Evolutionary conservation across 257 asterid genomes (phyloP), one percentile per base, ranked within the genome.

Genomic region (Avicennia marina): DNA sequence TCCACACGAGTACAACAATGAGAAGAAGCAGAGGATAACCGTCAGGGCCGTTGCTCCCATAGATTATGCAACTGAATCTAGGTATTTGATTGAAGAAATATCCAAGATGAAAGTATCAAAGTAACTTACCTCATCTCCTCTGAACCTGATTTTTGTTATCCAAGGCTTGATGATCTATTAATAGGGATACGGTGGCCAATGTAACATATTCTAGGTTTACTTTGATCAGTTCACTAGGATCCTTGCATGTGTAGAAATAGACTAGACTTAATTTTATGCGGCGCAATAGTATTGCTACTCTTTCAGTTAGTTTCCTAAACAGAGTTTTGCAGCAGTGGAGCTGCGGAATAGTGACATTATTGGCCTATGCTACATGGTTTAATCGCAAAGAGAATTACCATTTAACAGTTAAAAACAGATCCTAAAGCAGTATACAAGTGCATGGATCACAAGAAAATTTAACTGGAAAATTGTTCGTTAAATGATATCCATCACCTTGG

Each of bases 1-100:
- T 6, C 66, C 70, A 1, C 72, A 82, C 0, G 97, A 86, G 62
- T 93, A 89, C 68, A 89, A 89, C 38, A 74, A 75, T 6, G 97
- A 93, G 65, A 89, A 70, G 69, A 93, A 70, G 70, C 99, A 89
- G 80, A 80, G 94, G 81, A 84, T 93, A 64, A 86, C 94, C 1
- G 59, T 76, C 47, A 89, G 86, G 70, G 80, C 72, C 49, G 75
- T 84, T 65, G 88, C 82, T 26, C 80, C 91, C 0, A 64, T 89
- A 58, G 97, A 93, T 71, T 84, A 83, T 71, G 95, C 80, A 20
- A 65, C 86, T 46, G 97, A 89, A 72, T 79, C 95, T 22, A 82
- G 71, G 67, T 77, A 42, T 57, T 60, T 89, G 91, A 18, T 79
- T 29, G 94, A 86, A 77, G 86, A 91, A 56, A 62, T 91, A 24